These are phyloP conservation scores for Teratosphaeriaceae sp. DNA, from an alignment of 2,329 filamentous ascomycete species.

Conservation along the genomic window DNA sequence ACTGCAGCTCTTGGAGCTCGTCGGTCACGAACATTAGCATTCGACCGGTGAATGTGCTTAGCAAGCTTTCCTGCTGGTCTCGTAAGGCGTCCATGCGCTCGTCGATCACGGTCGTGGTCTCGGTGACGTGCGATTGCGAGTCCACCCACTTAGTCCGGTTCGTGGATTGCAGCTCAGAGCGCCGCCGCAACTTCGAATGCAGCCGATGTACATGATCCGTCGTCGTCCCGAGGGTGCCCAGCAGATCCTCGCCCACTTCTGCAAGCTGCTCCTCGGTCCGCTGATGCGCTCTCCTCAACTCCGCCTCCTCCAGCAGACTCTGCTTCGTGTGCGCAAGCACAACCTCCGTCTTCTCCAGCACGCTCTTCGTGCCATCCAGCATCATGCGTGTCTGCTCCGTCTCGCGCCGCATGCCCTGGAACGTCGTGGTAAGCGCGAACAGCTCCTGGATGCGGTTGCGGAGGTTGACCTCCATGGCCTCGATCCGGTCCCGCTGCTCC, in stretches of 20 bases:
- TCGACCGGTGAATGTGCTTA: slow-evolving; percentile 59
- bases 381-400: slow-evolving; percentile 67
- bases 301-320: slow-evolving; percentile 70
- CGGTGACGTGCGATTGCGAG: slow-evolving; percentile 67
- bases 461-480: slow-evolving; percentile 83
- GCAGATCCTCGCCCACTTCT: slow-evolving; percentile 65
- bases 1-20: slow-evolving; percentile 65
- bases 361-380: slow-evolving; percentile 71
- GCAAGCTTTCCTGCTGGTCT: slow-evolving; percentile 62
- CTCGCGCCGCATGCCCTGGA: slow-evolving; percentile 83
- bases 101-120: slow-evolving; percentile 73
- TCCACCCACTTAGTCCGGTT: slow-evolving; percentile 75
- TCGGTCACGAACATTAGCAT: slow-evolving; percentile 71
- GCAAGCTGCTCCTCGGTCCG: slow-evolving; percentile 73
- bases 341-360: slow-evolving; percentile 82
- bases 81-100: slow-evolving; percentile 66
- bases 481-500: slow-evolving; percentile 86
- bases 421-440: slow-evolving; percentile 76
- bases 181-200: slow-evolving; percentile 78
- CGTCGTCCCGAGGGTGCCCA: slow-evolving; percentile 70
- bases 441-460: slow-evolving; percentile 92
- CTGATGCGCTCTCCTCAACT: slow-evolving; percentile 76
- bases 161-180: slow-evolving; percentile 71
- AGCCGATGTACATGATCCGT: slow-evolving; percentile 75
- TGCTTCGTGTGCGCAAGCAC: slow-evolving; percentile 72